A percentile compares a stretch with the other conserved stretches of the same genome.
Evolutionary conservation across 768 basidiomycete genomes (phyloP).

Genomic region (Naematelia encephala): DNA sequence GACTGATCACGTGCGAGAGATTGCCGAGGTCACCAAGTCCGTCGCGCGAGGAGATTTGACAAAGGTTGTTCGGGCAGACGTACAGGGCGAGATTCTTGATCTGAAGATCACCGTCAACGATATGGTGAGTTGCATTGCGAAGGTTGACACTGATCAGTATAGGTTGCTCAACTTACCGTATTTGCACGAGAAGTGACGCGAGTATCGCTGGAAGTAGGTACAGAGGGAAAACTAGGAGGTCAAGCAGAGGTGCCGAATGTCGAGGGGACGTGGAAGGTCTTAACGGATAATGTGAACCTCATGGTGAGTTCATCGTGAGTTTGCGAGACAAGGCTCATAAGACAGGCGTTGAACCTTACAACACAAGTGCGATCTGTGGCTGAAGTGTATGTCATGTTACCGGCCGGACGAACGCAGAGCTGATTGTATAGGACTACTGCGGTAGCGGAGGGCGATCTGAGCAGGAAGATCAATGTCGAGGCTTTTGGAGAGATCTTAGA

Average conservation of each 20-base stretch:
- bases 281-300: constrained; percentile 75
- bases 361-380: constrained; percentile 52
- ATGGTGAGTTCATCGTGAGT: constrained; percentile 41
- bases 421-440: constrained; percentile 28
- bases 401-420: neutral
- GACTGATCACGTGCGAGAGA: constrained; percentile 52
- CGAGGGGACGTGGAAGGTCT: constrained; percentile 67
- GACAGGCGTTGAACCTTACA: constrained; percentile 49
- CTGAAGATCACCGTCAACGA: constrained; percentile 52
- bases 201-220: constrained; percentile 85
- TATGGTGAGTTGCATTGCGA: constrained; percentile 41
- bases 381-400: constrained; percentile 27
- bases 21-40: constrained; percentile 53
- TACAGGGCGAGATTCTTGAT: constrained; percentile 51
- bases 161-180: constrained; percentile 50
- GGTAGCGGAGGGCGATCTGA: constrained; percentile 79
- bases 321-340: constrained; percentile 4
- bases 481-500: constrained; percentile 72
- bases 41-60: constrained; percentile 52
- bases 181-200: constrained; percentile 55
- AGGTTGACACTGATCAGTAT: neutral
- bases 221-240: constrained; percentile 82
- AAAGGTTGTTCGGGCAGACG: constrained; percentile 48
- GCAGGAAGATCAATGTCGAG: constrained; percentile 87
- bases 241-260: constrained; percentile 84